Base-by-base conservation (phyloP, 805 yeast genomes). In the Nakazawaea sp. region DNA sequence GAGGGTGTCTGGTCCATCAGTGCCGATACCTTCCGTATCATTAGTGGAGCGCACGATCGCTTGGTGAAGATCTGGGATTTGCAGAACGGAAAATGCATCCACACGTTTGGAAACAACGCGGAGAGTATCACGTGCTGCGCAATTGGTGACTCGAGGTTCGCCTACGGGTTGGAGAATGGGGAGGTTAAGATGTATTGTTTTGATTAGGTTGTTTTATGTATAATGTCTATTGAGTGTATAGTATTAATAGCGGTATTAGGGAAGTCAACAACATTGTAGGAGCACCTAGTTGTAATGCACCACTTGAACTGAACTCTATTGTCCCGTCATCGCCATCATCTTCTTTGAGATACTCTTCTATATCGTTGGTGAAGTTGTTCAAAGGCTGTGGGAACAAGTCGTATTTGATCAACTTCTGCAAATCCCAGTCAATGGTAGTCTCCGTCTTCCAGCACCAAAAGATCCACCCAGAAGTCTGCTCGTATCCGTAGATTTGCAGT, bases 1-100 rank as follows among this genome's bases (percentile, higher is more conserved):
- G 97, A 92, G 59, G 98, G 98, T 17, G 96, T 92, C 15, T 90
- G 97, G 97, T 87, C 90, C 30, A 82, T 92, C 39, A 87, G 92
- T 13, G 95, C 97, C 1, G 97, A 92, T 62, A 88, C 89, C 27
- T 92, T 92, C 68, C 72, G 98, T 47, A 84, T 92, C 31, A 84
- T 90, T 9, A 80, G 92, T 50, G 97, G 97, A 2, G 89, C 96
- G 1, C 97, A 92, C 53, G 98, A 92, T 63, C 73, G 87, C 44
- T 66, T 78, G 25, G 85, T 85, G 43, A 90, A 83, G 56, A 84
- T 92, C 5, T 92, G 98, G 98, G 98, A 92, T 55, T 66, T 92
- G 43, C 97, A 92, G 58, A 78, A 81, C 47, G 97, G 98, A 16
- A 81, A 81, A 53, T 88, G 97, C 57, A 76, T 89, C 73, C 95